phyloP scores from a whole-genome alignment of 2,329 filamentous ascomycete species.

The Cylindrodendrum hubeiense region DNA sequence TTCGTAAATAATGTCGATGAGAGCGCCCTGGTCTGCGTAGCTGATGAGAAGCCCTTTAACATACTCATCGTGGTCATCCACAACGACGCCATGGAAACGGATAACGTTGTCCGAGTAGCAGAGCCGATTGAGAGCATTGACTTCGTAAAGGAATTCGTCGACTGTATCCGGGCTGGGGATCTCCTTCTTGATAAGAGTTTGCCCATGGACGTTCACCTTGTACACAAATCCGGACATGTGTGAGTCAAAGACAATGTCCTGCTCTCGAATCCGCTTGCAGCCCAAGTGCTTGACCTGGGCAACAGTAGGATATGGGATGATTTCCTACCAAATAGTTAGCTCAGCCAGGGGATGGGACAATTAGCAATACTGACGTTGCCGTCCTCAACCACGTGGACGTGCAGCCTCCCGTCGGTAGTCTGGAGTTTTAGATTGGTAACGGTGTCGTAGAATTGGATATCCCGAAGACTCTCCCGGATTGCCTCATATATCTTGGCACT shows the following conservation, averaged over 20 bases:
- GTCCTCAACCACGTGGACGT: conserved; percentile 98
- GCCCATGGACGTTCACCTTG: conserved; percentile 80
- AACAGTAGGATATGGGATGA: conserved; percentile 85
- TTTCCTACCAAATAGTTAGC: conserved; percentile 69
- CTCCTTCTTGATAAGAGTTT: conserved; percentile 93
- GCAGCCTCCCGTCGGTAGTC: conserved; percentile 86
- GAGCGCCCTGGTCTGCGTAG: conserved; percentile 86
- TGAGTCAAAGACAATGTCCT: conserved; percentile 84
- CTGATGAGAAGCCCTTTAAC: conserved; percentile 93
- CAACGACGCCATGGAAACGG: conserved; percentile 86
- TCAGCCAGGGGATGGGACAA: not conserved
- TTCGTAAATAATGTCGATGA: conserved; percentile 94
- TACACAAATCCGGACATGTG: conserved; percentile 99
- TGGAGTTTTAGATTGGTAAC: conserved; percentile 96
- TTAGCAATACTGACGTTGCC: conserved; percentile 70
- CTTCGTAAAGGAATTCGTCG: conserved; percentile 97
- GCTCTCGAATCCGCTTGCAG: conserved; percentile 76
- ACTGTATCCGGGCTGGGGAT: conserved; percentile 96
- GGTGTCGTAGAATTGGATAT: conserved; percentile 96
- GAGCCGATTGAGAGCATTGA: conserved; percentile 90
- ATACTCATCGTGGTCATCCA: conserved; percentile 85
- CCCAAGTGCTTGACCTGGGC: conserved; percentile 80
- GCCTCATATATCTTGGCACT: conserved; percentile 93
- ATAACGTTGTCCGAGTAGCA: conserved; percentile 82
- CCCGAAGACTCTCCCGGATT: conserved; percentile 89